Base-by-base conservation (phyloP, 441 rosid genomes). In the Aleurites moluccanus region DNA sequence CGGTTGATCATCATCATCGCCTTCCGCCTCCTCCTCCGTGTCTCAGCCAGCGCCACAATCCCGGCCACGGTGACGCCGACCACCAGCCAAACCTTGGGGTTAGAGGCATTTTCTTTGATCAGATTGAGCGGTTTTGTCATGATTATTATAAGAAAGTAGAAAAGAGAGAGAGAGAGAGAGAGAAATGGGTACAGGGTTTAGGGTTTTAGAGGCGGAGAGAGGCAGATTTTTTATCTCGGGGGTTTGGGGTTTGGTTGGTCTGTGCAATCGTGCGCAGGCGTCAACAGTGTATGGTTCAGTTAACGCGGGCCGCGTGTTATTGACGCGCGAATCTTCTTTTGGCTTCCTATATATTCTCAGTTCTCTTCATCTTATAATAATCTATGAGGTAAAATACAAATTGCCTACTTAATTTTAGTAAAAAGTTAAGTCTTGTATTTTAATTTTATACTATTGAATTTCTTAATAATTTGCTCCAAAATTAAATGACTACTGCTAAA, bases 51-150 rank as follows among this genome's bases (percentile, higher is more conserved):
- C 62, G 86, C 83, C 67, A 88, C 79, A 79, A 89, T 80, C 47
- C 93, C 97, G 8, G 91, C 96, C n/a, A 91, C 91, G 6, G 89
- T 84, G 27, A 94, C 85, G 66, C 96, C 96, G 80, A 92, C 85
- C 83, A 89, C 87, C 9, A 89, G 75, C 98, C 96, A 94, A 4
- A 86, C 64, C 81, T 87, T 94, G 14, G 93, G 94, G 78, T 86
- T 93, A 42, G 89, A 86, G 15, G 86, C 81, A 74, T 83, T 81
- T 57, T 71, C 70, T 74, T 80, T 90, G 62, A 92, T 83, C 49
- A 84, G 73, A 77, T 80, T 67, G 65, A 86, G 78, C 23, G 90
- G 77, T 70, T 81, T 87, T 49, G 89, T 69, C 92, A 87, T 78
- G 81, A 73, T 57, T 42, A 73, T 57, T 28, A 25, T 27, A 1